A percentile compares a stretch with the other conserved stretches of the same genome.
phyloP scores from a whole-genome alignment of 1,139 yeast genomes.

The Suhomyces ambrosiae region DNA sequence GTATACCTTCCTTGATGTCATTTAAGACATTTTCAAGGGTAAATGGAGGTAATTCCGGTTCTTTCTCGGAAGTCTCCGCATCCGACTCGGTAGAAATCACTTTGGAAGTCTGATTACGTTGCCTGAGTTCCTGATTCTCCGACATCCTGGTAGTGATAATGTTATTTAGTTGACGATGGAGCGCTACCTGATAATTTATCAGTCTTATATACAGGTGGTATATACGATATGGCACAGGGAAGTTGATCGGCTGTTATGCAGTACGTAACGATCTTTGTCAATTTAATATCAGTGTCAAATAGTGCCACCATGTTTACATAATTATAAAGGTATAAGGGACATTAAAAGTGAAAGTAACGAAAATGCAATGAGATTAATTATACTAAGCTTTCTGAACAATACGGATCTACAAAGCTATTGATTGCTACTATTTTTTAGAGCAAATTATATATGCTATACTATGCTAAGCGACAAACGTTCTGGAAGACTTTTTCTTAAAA shows the following conservation, averaged over 20 bases:
- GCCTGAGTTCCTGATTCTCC: constrained; percentile 1
- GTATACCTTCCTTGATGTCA: constrained; percentile 48
- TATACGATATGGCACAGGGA: no score
- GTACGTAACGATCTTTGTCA: no score
- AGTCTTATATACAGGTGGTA: no score
- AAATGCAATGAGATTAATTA: no score
- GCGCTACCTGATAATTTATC: not conserved
- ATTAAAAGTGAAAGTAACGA: no score
- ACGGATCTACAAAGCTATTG: no score
- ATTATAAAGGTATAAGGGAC: no score
- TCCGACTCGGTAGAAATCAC: not conserved
- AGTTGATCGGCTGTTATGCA: no score
- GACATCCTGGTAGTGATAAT: not conserved
- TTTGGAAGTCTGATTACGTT: not conserved
- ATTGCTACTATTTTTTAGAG: no score
- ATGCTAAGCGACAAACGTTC: constrained; percentile 1
- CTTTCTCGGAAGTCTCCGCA: not conserved
- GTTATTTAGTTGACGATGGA: not conserved
- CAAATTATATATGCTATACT: not conserved
- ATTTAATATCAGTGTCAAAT: no score
- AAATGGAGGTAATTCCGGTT: constrained; percentile 43
- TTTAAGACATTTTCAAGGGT: constrained; percentile 47
- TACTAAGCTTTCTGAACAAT: no score
- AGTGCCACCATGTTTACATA: no score
- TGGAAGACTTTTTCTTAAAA: constrained; percentile 44